These are phyloP conservation scores for Heritiera littoralis DNA, from an alignment of 345 rosid genomes.

Conservation along the genomic window DNA sequence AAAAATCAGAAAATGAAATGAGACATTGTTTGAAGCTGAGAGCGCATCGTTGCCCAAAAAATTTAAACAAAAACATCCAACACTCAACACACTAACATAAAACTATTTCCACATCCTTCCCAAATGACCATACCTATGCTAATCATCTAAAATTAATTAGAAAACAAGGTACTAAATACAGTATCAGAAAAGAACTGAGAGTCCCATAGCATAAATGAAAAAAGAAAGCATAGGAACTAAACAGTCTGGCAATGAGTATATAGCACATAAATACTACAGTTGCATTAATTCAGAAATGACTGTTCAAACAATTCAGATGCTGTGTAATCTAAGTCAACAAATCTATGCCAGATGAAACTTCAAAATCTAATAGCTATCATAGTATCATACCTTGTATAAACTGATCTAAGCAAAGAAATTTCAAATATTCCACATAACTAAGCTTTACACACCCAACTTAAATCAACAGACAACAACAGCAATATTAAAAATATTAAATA, in stretches of 20 bases:
- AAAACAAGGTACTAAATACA: neutral
- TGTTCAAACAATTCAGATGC: neutral
- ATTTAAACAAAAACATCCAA: neutral
- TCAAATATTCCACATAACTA: neutral
- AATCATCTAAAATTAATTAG: neutral
- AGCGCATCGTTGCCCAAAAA: neutral
- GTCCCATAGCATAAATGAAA: neutral
- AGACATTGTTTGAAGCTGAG: neutral
- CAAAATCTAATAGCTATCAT: neutral
- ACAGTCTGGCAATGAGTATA: neutral
- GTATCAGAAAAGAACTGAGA: neutral
- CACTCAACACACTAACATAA: neutral
- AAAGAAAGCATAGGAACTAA: neutral
- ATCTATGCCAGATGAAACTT: neutral
- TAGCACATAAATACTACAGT: neutral
- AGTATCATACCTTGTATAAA: neutral
- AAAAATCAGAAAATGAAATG: neutral
- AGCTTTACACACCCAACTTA: neutral
- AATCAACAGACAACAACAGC: neutral
- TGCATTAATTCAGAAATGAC: neutral
- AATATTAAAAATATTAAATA: neutral
- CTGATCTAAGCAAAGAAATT: neutral
- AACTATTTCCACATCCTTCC: neutral
- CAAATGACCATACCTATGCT: neutral
- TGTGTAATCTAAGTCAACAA: constrained; percentile 5